Percentiles rank a stretch among this genome's conserved stretches.
These are phyloP conservation scores for Rhizoclosmatium sp. DNA, from an alignment of 192 early-diverging fungal genomes.

Conservation along the genomic window DNA sequence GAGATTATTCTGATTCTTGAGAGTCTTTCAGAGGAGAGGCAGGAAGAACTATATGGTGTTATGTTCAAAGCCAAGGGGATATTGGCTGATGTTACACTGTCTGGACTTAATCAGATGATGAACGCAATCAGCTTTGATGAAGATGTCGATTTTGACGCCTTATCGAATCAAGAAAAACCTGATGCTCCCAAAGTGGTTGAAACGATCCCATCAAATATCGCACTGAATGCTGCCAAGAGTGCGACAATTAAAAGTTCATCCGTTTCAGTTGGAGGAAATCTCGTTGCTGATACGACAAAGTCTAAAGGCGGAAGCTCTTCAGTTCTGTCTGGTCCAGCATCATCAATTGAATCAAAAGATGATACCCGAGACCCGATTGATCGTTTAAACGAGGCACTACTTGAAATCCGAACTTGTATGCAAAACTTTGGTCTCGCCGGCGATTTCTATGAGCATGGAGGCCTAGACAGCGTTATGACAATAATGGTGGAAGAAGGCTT, in stretches of 20 bases:
- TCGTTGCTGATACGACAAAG: neutral
- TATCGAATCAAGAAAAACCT: neutral
- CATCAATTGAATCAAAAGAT: neutral
- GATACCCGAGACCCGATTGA: constrained; percentile 8
- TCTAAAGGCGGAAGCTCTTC: neutral
- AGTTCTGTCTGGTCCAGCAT: neutral
- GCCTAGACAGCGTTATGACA: neutral
- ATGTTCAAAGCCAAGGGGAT: constrained; percentile 23
- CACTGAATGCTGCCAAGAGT: neutral
- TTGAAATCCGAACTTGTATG: neutral
- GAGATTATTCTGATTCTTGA: neutral
- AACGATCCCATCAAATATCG: neutral
- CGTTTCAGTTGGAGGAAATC: neutral
- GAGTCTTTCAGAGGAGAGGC: neutral
- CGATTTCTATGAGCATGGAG: neutral
- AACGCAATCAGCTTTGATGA: neutral
- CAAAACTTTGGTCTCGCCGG: neutral
- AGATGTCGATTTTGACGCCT: neutral
- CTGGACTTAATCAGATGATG: neutral
- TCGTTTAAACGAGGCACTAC: neutral
- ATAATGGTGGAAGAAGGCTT: constrained; percentile 1
- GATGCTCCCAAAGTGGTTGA: neutral
- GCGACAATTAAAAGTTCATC: neutral
- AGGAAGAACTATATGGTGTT: constrained; percentile 1
- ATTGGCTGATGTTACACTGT: neutral